These are phyloP conservation scores for Solanum chacoense DNA, from an alignment of 305 asterid species.

Conservation along the genomic window DNA sequence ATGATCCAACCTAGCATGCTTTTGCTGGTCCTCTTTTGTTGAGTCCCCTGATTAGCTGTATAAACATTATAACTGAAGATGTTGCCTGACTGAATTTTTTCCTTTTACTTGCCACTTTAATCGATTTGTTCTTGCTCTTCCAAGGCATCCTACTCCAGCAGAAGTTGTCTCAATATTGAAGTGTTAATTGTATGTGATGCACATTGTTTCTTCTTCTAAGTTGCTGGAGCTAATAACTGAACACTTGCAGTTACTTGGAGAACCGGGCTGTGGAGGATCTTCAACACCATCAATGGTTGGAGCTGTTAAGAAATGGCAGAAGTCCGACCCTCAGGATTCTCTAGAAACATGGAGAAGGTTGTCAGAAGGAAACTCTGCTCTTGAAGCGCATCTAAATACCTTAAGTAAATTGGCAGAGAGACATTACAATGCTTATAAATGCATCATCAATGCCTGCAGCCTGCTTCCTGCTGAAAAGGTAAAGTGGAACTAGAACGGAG, in stretches of 20 bases:
- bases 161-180: not conserved
- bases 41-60: not conserved
- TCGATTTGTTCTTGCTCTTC: not conserved
- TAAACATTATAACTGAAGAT: not conserved
- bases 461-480: conserved; percentile 59
- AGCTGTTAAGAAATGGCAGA: conserved; percentile 96
- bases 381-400: conserved; percentile 62
- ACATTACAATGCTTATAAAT: conserved; percentile 37
- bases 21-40: not conserved
- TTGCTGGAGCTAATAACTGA: conserved; percentile 13
- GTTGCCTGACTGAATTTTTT: not conserved
- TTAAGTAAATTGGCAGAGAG: conserved; percentile 57
- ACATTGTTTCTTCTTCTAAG: conserved; percentile 8
- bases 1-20: not conserved
- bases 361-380: conserved; percentile 63
- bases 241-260: conserved; percentile 75
- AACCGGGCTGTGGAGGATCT: conserved; percentile 96
- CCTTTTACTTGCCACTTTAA: not conserved
- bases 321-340: conserved; percentile 64
- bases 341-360: conserved; percentile 60
- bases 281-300: conserved; percentile 98
- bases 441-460: conserved; percentile 58
- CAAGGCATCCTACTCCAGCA: not conserved
- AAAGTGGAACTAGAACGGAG: not conserved
- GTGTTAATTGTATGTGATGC: not conserved